Evolutionary conservation across 2,329 filamentous ascomycete species (phyloP), one percentile per base, ranked within the genome.

Genomic region (Colletotrichum australisinense): DNA sequence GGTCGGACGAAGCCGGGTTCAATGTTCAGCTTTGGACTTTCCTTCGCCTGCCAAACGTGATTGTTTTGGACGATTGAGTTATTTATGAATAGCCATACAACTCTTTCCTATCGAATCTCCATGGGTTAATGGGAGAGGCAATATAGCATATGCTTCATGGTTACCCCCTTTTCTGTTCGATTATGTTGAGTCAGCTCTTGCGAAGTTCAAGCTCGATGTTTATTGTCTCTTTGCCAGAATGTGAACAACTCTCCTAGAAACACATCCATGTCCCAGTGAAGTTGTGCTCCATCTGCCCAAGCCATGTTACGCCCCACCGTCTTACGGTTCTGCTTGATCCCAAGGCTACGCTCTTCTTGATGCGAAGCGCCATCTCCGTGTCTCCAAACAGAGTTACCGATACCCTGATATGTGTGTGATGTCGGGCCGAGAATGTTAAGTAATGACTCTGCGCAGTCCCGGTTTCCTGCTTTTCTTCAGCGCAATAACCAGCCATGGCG

Each of bases 371-470:
- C 46, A 55, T 19, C 22, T 24, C 30, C 62, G 49, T 8, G 24
- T 5, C 14, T 12, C 19, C 30, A 63, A 1, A 32, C 42, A 55
- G n/a, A 19, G 28, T 28, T 8, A n/a, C 9, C 49, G 30, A 16
- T 38, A 9, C 22, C 49, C 16, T 42, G 35, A 32, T 38, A 35
- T 32, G 26, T 28, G 7, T 11, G 6, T 35, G 26, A 11, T 11
- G 7, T 55, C 70, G 70, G 55, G 59, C 70, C 70, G 70, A 73
- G 55, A 28, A 26, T 1, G 38, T 6, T 16, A 16, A 19, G 28
- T 8, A 52, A 38, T 64, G 67, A 73, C 28, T 73, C 70, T 70
- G 65, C 59, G 14, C 60, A 70, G 65, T 73, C 42, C 55, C 22
- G 57, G 55, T 73, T 65, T 60, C 56, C 56, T 65, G 60, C 19